Percentiles rank a stretch among this genome's conserved stretches.
phyloP scores from a whole-genome alignment of 306 rosid genomes.

The Cicer bijugum region DNA sequence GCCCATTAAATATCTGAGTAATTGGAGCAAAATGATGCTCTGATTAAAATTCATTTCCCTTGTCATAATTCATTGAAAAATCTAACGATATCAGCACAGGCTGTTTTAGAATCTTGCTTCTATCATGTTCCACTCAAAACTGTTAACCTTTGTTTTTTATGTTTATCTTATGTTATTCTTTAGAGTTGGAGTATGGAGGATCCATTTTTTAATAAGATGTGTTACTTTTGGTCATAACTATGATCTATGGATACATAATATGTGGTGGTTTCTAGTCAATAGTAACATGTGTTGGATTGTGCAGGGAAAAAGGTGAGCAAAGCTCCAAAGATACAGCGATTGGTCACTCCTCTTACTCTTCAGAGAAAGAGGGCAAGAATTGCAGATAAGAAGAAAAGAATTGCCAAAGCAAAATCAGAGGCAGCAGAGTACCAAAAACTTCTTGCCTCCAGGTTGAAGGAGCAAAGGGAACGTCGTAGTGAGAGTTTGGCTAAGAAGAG shows the following conservation, averaged over 20 bases:
- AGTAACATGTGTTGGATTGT: not conserved
- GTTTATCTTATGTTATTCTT: not conserved
- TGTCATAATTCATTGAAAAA: not conserved
- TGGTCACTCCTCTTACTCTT: constrained; percentile 50
- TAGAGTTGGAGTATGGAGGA: not conserved
- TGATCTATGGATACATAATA: not conserved
- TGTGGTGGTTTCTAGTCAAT: not conserved
- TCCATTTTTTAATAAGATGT: not conserved
- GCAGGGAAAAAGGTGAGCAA: constrained; percentile 53
- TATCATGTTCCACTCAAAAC: not conserved
- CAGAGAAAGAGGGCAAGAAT: constrained; percentile 54
- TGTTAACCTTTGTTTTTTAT: not conserved
- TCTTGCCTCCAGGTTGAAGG: constrained; percentile 53
- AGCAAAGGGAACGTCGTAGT: constrained; percentile 50
- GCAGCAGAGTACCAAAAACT: constrained; percentile 54
- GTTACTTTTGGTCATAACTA: not conserved
- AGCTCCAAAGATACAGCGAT: constrained; percentile 51
- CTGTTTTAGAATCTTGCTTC: not conserved
- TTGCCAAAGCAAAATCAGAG: constrained; percentile 52
- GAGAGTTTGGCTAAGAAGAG: constrained; percentile 54
- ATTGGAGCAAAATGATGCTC: not conserved
- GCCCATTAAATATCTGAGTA: not conserved
- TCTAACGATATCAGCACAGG: not conserved
- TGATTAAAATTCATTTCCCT: not conserved
- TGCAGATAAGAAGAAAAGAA: constrained; percentile 52